Base-by-base conservation (phyloP, 805 yeast species). In the Candida easanensis region DNA sequence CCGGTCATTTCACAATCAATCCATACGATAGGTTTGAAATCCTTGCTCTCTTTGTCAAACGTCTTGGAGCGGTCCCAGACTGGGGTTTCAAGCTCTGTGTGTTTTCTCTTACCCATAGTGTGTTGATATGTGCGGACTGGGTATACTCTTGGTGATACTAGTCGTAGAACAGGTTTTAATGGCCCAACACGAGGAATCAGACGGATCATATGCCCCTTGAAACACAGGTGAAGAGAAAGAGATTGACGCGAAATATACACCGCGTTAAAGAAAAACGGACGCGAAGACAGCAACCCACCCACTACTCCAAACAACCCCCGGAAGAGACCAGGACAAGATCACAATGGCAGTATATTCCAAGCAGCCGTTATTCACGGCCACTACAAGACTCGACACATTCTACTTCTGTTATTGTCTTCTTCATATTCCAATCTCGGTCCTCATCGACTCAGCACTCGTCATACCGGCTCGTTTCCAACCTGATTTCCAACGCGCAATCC, bases 1-100 rank as follows among this genome's bases (percentile, higher is more conserved):
- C 99, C 99, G 0, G 99, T 93, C 99, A 93, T 93, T 62, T 93
- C 99, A 65, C 98, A 93, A 66, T 93, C 99, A 15, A 93, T 74
- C 99, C 99, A 93, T 4, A 93, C 95, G 16, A 91, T 70, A 6
- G 76, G 76, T 36, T 64, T 61, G 49, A 43, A 56, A 19, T 42
- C 46, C 28, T 52, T 39, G 20, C 41, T 25, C 22, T 45, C 28
- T 20, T 36, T 48, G 35, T 50, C 40, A 16, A 51, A 33, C 14
- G 18, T 40, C 17, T 30, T 14, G 15, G 37, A 8, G 3, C 53
- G 48, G 33, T 51, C 50, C 38, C 26, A 55, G n/a, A 20, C 38
- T 10, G 62, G 62, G 3, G 46, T 42, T 18, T 41, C 45, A n/a
- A 52, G 45, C 22, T 41, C 46, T 2, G 42, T n/a, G 41, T 41